Evolutionary conservation across 352 stramenopile genomes (phyloP), one percentile per base, ranked within the genome.

Genomic region (Lagenidium giganteum): DNA sequence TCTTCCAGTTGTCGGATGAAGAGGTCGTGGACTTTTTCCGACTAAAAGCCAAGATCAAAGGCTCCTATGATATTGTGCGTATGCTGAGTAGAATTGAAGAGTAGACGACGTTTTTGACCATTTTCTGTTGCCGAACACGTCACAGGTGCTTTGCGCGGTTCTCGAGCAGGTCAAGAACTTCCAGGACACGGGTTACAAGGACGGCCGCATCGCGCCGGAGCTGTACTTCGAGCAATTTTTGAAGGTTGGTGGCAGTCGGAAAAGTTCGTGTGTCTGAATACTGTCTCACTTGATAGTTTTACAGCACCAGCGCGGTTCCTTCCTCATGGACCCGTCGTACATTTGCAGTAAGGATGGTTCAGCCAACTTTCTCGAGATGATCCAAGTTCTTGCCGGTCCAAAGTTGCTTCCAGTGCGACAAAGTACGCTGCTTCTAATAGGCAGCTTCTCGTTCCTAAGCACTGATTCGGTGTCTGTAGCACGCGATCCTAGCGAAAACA

Each of bases 101-200:
- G n/a, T n/a, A n/a, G n/a, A n/a, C n/a, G n/a, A n/a, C n/a, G n/a
- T n/a, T n/a, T n/a, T n/a, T n/a, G n/a, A n/a, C n/a, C n/a, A n/a
- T 38, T 22, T 14, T n/a, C n/a, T n/a, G n/a, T n/a, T n/a, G n/a
- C n/a, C n/a, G n/a, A n/a, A n/a, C n/a, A n/a, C 22, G 8, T 51
- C 33, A 12, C 23, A 73, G 63, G 38, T 75, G 5, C 66, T 96
- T 32, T 87, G 72, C 47, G 67, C 78, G 8, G 79, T 96, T 18
- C 62, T 87, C 32, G 87, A 96, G 53, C 84, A 95, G 47, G 66
- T 97, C 17, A 73, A 83, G 7, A 70, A 96, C 45, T 97, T 97
- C 53, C 27, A 69, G 3, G 48, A 86, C 6, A 97, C 90, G 7
- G 70, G 77, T 9, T 96, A 96, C 60, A 61, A 59, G 5, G 90